Evolutionary conservation across 352 stramenopile species (phyloP).

Genomic region (Phytophthora ohioensis): DNA sequence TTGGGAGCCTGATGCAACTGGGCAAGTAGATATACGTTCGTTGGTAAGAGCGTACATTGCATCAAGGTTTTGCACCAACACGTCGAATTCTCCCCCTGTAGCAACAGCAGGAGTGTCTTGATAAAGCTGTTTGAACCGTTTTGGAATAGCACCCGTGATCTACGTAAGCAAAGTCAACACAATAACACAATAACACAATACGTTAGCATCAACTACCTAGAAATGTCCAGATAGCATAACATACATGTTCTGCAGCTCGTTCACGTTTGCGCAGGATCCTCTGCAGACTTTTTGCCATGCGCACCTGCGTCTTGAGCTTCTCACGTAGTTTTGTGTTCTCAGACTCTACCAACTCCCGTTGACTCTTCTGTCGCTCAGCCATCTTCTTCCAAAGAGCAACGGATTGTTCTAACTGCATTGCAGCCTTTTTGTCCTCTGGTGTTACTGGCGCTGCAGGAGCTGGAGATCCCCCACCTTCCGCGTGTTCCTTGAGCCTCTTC

Average conservation of each 20-base stretch:
- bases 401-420: conserved; percentile 32
- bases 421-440: conserved; percentile 6
- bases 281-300: conserved; percentile 49
- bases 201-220: neutral
- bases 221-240: too few relatives aligned
- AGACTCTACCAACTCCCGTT: conserved; percentile 37
- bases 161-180: neutral
- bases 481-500: conserved; percentile 26
- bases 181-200: neutral
- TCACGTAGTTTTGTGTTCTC: conserved; percentile 56
- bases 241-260: conserved; percentile 39
- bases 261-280: conserved; percentile 44
- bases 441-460: neutral
- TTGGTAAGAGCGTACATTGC: conserved; percentile 22
- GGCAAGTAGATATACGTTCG: conserved; percentile 11
- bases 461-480: conserved; percentile 4
- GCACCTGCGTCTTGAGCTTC: conserved; percentile 55
- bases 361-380: conserved; percentile 46
- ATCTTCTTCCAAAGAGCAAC: conserved; percentile 55
- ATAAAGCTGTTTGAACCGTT: conserved; percentile 9
- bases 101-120: neutral
- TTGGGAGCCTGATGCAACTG: conserved; percentile 8
- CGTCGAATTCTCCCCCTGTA: conserved; percentile 10
- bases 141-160: conserved; percentile 16
- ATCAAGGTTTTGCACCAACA: conserved; percentile 20